Base-by-base conservation (phyloP, 352 stramenopile genomes). In the Phytopythium litorale region DNA sequence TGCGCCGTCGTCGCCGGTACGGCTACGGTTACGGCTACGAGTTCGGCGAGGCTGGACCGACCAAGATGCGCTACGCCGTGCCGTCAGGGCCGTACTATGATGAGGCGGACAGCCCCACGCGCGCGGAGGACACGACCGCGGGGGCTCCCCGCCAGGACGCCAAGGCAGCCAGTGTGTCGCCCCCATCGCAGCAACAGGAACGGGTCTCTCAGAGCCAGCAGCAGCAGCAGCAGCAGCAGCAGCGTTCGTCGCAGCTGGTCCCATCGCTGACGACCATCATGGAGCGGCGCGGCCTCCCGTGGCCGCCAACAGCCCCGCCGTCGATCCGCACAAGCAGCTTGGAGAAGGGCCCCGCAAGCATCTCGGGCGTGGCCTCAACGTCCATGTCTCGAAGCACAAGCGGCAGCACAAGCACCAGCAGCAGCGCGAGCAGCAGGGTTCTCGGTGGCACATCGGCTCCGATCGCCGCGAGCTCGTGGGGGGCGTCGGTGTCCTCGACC, bases 11-110 rank as follows among this genome's bases (percentile, higher is more conserved):
- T 18, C 30, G 52, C 18, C 32, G 52, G n/a, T 58, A 58, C 35
- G 52, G 52, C 16, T 58, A 58, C 52, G 52, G 52, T 15, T 58
- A 58, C 33, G 52, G 52, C 33, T 58, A 58, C 33, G 52, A 58
- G 52, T 58, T 49, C 35, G 52, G 35, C 30, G 35, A 43, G 16
- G 4, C 52, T 12, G 32, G 16, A 32, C 19, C 32, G n/a, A 35
- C 19, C 52, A 58, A 46, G 52, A 45, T 33, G 52, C 52, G 52
- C 19, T 58, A 58, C 52, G 52, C 32, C 30, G 52, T 58, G 32
- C 52, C 52, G 33, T n/a, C 32, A 6, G 35, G 19, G 4, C 52
- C 52, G 15, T 58, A 23, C 52, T 46, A 45, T 19, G 32, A 58
- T 32, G 52, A 40, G 23, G 28, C 25, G 13, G 50, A 58, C n/a